Evolutionary conservation across 2,329 filamentous ascomycete species (phyloP), one percentile per base, ranked within the genome.

Genomic region (Plectosphaerella cucumerina): DNA sequence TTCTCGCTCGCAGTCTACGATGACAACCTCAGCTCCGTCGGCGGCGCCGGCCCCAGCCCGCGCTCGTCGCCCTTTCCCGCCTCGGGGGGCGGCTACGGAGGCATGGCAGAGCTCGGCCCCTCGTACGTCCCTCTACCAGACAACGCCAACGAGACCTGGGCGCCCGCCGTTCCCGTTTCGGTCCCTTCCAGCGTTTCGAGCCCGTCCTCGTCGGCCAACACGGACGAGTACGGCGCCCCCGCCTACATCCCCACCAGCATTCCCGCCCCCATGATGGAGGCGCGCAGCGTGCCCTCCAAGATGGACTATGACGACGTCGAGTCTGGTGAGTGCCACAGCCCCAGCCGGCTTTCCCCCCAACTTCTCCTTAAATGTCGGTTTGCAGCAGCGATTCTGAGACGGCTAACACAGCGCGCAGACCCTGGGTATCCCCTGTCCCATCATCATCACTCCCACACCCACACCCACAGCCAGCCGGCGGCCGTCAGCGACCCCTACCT

Each of bases 221-320:
- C 70, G 46, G 75, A 78, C 47, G 76, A 80, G 47, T 77, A 76
- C 60, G 69, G 64, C 52, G 62, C 60, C 49, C 62, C 53, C 44
- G 64, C 66, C 54, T 80, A 78, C 60, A 75, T 78, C 53, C 73
- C 76, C 9, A 75, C 74, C 21, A 78, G 75, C 56, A 70, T 75
- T 18, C 75, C 76, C 15, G 61, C 71, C 18, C 65, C 69, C 41
- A 71, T 78, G 61, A 63, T 77, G 44, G 68, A 70, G 47, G 53
- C 55, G 42, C 56, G 64, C 55, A 59, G 60, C 57, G 65, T 68
- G 37, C 64, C 53, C 18, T 62, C 69, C 48, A 72, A 72, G 63
- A 63, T 69, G 53, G 68, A 73, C 52, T 72, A 66, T 45, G 69
- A 72, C 18, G 70, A 73, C 43, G 51, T 57, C 33, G 57, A 56